These are phyloP conservation scores for Aspergillus hancockii DNA, from an alignment of 495 filamentous ascomycete species.

Conservation along the genomic window DNA sequence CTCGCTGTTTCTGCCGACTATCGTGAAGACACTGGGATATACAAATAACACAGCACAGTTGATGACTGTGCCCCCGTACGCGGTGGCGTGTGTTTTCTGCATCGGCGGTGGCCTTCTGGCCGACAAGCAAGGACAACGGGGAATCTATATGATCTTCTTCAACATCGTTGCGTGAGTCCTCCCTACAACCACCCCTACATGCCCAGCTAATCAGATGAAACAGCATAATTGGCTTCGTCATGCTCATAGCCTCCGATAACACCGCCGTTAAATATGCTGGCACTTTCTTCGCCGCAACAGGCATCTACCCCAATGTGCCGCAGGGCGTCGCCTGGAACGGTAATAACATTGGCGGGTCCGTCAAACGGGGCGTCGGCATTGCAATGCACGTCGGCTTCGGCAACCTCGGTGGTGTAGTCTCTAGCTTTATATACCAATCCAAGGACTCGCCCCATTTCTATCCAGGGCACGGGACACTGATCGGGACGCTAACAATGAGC, in stretches of 20 bases:
- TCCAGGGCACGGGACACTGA: slow-evolving; percentile 41
- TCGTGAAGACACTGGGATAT: slow-evolving; percentile 51
- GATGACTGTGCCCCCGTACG: slow-evolving; percentile 53
- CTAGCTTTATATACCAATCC: slow-evolving; percentile 46
- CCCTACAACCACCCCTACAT: slow-evolving; percentile 36
- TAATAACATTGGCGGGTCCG: slow-evolving; percentile 50
- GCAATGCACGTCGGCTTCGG: slow-evolving; percentile 47
- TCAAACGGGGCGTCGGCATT: slow-evolving; percentile 49
- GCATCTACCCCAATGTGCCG: slow-evolving; percentile 39
- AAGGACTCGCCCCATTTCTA: slow-evolving; percentile 42
- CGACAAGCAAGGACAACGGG: slow-evolving; percentile 10
- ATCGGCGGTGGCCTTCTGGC: slow-evolving; percentile 13
- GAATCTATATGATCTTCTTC: slow-evolving; percentile 18
- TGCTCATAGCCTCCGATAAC: slow-evolving; percentile 31
- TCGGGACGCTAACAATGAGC: slow-evolving; percentile 14
- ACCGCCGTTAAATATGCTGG: slow-evolving; percentile 39
- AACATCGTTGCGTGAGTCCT: slow-evolving; percentile 42
- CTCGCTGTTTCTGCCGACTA: slow-evolving; percentile 53
- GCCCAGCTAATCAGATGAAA: slow-evolving; percentile 36
- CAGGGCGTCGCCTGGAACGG: slow-evolving; percentile 45
- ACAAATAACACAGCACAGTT: slow-evolving; percentile 49
- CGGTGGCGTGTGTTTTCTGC: slow-evolving; percentile 31
- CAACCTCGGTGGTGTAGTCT: slow-evolving; percentile 47
- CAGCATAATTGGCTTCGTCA: slow-evolving; percentile 39
- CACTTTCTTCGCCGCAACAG: slow-evolving; percentile 40